phyloP scores from a whole-genome alignment of 1,284 basidiomycete species.

The Fomitopsis betulina region DNA sequence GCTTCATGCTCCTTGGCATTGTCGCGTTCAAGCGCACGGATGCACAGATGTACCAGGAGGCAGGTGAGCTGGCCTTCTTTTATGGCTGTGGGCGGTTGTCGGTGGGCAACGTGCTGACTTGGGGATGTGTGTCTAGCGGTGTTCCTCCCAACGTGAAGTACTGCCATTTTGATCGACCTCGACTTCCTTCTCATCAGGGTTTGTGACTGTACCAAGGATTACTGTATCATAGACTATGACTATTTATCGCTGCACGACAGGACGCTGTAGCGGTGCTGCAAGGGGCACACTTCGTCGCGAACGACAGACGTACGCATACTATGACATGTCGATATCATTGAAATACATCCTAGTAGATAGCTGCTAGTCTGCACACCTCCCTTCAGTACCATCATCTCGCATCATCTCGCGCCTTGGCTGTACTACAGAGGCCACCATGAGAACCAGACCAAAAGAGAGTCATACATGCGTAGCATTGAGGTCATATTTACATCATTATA shows the following conservation, averaged over 20 bases:
- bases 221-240: not conserved
- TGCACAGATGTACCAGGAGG: conserved; percentile 34
- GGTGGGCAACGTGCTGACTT: not conserved
- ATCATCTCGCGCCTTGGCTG: not conserved
- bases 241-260: not conserved
- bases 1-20: conserved; percentile 68
- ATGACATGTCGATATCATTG: not conserved
- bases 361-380: not conserved
- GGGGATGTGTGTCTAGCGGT: conserved; percentile 10
- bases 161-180: not conserved
- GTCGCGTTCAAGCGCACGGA: conserved; percentile 54
- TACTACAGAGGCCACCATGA: not conserved
- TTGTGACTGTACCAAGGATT: not conserved
- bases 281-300: too few relatives aligned
- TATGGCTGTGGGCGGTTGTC: not conserved
- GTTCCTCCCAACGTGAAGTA: conserved; percentile 24
- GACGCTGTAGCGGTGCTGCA: not conserved
- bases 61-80: conserved; percentile 23
- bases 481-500: conserved; percentile 1
- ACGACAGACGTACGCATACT: too few relatives aligned
- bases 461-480: not conserved
- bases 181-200: not conserved
- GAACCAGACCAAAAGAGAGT: not conserved
- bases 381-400: not conserved
- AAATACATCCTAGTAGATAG: not conserved